These are phyloP conservation scores for Mycena sanguinolenta DNA, from an alignment of 768 basidiomycete species.

Conservation along the genomic window DNA sequence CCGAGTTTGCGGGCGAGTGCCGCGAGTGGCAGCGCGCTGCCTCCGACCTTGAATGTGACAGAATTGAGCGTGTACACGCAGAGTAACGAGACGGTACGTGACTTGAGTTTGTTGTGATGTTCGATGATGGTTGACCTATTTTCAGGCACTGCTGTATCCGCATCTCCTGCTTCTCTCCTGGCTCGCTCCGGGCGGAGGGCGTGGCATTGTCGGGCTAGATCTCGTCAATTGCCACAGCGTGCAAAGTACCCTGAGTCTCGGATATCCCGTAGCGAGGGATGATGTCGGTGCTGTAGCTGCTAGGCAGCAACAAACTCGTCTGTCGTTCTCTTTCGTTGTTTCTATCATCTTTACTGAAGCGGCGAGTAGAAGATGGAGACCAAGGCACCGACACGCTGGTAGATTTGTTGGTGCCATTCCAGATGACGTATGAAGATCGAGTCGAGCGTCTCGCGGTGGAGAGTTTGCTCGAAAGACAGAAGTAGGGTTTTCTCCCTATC, in stretches of 20 bases:
- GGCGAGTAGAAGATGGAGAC: slow-evolving; percentile 13
- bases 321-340: slow-evolving; percentile 31
- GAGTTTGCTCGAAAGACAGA: slow-evolving; percentile 85
- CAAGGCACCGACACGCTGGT: slow-evolving; percentile 59
- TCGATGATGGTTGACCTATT: background rate
- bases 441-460: slow-evolving; percentile 92
- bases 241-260: slow-evolving; percentile 84
- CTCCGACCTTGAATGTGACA: slow-evolving; percentile 59
- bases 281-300: slow-evolving; percentile 93
- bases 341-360: background rate
- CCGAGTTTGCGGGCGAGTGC: slow-evolving; percentile 30
- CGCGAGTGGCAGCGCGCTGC: slow-evolving; percentile 47
- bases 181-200: slow-evolving; percentile 85
- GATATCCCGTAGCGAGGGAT: slow-evolving; percentile 83
- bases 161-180: slow-evolving; percentile 89
- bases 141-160: slow-evolving; percentile 71
- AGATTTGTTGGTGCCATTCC: slow-evolving; percentile 90
- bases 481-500: slow-evolving; percentile 74
- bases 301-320: slow-evolving; percentile 63
- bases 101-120: slow-evolving; percentile 8
- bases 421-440: slow-evolving; percentile 91
- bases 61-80: slow-evolving; percentile 64
- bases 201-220: slow-evolving; percentile 90
- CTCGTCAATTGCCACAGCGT: slow-evolving; percentile 89
- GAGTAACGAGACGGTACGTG: slow-evolving; percentile 62